Evolutionary conservation across 140 eudicot species (phyloP), one percentile per base, ranked within the genome.

Genomic region (Stevia rebaudiana): DNA sequence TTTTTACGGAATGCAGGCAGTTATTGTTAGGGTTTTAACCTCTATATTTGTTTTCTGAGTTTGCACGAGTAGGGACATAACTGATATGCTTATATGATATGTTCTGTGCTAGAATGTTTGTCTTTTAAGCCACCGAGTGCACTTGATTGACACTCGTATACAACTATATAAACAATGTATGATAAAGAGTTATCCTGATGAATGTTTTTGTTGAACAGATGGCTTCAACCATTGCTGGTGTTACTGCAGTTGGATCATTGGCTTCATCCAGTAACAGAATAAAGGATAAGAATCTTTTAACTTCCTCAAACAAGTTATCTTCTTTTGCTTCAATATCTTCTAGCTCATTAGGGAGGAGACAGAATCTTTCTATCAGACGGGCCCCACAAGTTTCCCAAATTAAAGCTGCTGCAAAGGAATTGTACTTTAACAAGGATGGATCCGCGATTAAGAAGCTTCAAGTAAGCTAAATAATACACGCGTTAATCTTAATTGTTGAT

Each of bases 361-460:
- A 50, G 11, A 90, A 69, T 59, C 72, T 82, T 22, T 60, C 67
- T 49, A 63, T 80, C 23, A 61, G 77, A 17, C 76, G 66, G 74
- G 3, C 75, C 41, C 35, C 81, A 12, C 78, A 76, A 13, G 41
- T 80, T 22, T 21, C 72, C 28, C 82, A 71, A 60, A 77, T 87
- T 15, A 71, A 72, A 11, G 88, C 95, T 5, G 84, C 84, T 23
- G 88, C 94, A 1, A 90, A 87, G 72, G 95, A 87, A 12, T 63
- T 87, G 74, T 81, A 87, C 65, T 90, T 90, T 76, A 87, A 87
- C 82, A 87, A 84, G 73, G 98, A 87, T 63, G 94, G 95, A 6
- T 87, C 90, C 10, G 84, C 97, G 8, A 82, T 87, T 22, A 90
- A 78, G 80, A 87, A 72, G 78, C 80, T 90, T 25, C 95, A 87